phyloP scores from a whole-genome alignment of 257 asterid species.

The Primulina huaijiensis region DNA sequence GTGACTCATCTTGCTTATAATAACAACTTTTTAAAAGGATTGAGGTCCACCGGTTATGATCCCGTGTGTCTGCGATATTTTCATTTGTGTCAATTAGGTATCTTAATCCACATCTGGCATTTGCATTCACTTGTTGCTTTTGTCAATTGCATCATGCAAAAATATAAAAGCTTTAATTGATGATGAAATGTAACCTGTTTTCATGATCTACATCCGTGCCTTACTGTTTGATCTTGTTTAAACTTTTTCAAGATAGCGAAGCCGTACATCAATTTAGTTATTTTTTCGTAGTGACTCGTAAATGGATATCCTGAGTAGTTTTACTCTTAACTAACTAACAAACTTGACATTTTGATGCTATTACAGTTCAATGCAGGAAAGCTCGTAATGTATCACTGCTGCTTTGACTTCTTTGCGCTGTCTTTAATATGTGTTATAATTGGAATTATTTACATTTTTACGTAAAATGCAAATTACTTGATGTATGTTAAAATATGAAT shows the following conservation, averaged over 20 bases:
- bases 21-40: conserved; percentile 42
- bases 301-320: conserved; percentile 11
- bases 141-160: conserved; percentile 15
- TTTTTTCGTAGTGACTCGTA: conserved; percentile 18
- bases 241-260: conserved; percentile 3
- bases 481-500: not conserved
- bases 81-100: conserved; percentile 28
- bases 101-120: conserved; percentile 25
- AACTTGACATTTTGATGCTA: conserved; percentile 31
- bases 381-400: conserved; percentile 33
- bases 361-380: conserved; percentile 46
- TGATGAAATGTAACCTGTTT: conserved; percentile 5
- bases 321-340: conserved; percentile 37
- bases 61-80: conserved; percentile 31
- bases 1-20: conserved; percentile 39
- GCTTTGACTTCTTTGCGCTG: conserved; percentile 26
- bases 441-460: conserved; percentile 4
- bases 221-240: conserved; percentile 7
- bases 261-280: conserved; percentile 10
- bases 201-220: conserved; percentile 7
- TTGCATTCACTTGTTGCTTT: conserved; percentile 21
- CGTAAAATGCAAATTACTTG: conserved; percentile 6
- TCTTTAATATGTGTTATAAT: conserved; percentile 10
- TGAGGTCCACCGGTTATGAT: conserved; percentile 32
- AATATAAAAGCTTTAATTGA: conserved; percentile 18